Percentiles rank a stretch among this genome's conserved stretches.
These are phyloP conservation scores for Penicillium concentricum DNA, from an alignment of 2,329 filamentous ascomycete species.

Conservation along the genomic window DNA sequence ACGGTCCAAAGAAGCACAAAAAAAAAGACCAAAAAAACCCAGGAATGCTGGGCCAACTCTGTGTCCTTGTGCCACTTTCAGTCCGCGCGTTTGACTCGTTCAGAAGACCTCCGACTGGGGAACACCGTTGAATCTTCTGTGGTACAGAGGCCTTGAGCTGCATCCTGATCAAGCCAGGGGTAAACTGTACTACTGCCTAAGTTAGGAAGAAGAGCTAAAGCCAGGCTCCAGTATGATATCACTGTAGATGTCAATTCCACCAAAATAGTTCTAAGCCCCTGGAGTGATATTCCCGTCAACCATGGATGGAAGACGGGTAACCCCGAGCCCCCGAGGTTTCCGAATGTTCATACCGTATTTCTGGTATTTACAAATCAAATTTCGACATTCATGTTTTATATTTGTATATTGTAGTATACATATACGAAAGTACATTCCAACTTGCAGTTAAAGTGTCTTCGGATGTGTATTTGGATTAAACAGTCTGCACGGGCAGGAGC, in stretches of 20 bases:
- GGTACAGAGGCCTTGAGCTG: conserved; percentile 3
- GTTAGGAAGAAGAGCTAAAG: neutral
- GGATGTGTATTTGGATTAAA: neutral
- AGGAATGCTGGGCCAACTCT: conserved; percentile 4
- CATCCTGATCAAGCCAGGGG: conserved; percentile 11
- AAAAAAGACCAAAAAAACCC: neutral
- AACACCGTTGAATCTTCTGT: conserved; percentile 1
- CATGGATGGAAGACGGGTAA: conserved; percentile 1
- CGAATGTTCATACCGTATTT: neutral
- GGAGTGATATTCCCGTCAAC: neutral
- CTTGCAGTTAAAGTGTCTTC: too few species aligned
- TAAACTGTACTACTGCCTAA: conserved; percentile 4
- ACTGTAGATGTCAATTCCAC: too few species aligned
- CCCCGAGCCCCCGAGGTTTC: neutral
- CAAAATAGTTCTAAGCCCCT: neutral
- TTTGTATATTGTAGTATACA: neutral
- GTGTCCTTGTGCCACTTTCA: conserved; percentile 1
- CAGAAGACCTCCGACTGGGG: neutral
- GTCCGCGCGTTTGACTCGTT: conserved; percentile 3
- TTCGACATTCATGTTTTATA: neutral
- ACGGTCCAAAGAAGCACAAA: conserved; percentile 14
- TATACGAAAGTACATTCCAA: neutral
- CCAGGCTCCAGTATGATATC: neutral
- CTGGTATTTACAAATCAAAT: neutral
- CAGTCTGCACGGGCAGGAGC: neutral